Conservation (phyloP, 225 moss, liverwort and hornwort genomes). For the Asterella californica region DNA sequence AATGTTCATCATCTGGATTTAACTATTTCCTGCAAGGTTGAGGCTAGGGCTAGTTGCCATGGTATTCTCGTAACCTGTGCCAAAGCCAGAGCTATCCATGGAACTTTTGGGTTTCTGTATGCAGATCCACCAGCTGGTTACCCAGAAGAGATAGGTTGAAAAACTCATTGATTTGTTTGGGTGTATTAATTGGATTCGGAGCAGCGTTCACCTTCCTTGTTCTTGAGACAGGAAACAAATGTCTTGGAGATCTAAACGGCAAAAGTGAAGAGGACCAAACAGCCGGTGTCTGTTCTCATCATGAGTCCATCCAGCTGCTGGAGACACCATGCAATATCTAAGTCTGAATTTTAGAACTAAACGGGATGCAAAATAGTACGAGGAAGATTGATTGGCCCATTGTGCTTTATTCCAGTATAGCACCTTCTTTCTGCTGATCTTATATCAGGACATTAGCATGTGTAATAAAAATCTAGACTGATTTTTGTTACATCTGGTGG, state of each 20-base stretch:
- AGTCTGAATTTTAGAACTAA: no score
- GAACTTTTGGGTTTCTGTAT: conserved; percentile 10
- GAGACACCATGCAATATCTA: neutral
- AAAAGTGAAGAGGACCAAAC: conserved; percentile 5
- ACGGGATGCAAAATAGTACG: no score
- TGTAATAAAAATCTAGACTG: no score
- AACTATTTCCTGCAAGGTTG: conserved; percentile 8
- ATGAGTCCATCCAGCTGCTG: neutral
- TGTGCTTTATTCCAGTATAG: no score
- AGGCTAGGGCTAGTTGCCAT: conserved; percentile 4
- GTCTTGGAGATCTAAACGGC: conserved; percentile 13
- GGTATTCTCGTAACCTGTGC: neutral
- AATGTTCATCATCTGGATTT: neutral
- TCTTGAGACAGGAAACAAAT: conserved; percentile 7
- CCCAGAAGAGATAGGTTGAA: neutral
- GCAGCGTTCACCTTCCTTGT: conserved; percentile 2
- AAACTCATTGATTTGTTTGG: neutral
- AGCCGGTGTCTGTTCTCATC: neutral
- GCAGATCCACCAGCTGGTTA: neutral
- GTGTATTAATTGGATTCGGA: neutral
- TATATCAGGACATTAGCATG: no score
- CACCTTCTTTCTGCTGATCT: no score
- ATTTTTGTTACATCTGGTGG: no score
- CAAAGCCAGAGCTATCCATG: conserved; percentile 5
- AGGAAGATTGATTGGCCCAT: no score